Percentiles rank a stretch among this genome's conserved stretches.
Evolutionary conservation across 225 moss, liverwort and hornwort species (phyloP).

Genomic region (Pleurozium schreberi): DNA sequence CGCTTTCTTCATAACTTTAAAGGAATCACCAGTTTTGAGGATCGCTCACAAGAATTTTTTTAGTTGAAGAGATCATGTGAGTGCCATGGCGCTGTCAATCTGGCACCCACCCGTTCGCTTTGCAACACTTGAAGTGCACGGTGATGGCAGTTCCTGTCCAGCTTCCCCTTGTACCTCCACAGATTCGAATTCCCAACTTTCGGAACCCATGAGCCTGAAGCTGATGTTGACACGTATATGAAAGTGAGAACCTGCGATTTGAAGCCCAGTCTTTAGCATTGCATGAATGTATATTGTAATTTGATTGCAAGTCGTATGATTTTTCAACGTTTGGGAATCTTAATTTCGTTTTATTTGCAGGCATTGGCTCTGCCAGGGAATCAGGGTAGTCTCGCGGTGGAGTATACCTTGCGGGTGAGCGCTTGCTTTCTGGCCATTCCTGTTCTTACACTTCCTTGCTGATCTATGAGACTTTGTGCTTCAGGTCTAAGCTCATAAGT

Average conservation of each 20-base stretch:
- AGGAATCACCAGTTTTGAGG: not conserved
- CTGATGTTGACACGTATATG: slow-evolving; percentile 46
- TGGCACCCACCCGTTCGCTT: not conserved
- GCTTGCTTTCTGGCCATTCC: not conserved
- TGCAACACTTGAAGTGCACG: not conserved
- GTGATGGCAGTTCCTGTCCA: not conserved
- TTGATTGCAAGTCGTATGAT: not conserved
- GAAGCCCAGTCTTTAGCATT: not conserved
- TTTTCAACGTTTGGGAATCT: not conserved
- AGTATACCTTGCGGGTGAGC: slow-evolving; percentile 36
- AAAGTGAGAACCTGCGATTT: slow-evolving; percentile 14
- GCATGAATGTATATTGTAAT: not conserved
- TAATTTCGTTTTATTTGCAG: not conserved
- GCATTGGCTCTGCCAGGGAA: slow-evolving; percentile 27
- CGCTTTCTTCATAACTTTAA: not conserved
- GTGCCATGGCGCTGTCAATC: not conserved
- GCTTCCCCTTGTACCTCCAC: not conserved
- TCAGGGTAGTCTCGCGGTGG: slow-evolving; percentile 25
- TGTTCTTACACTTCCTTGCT: not conserved
- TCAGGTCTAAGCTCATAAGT: not conserved
- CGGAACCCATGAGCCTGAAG: not conserved
- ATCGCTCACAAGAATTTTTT: not conserved
- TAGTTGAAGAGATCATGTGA: not conserved
- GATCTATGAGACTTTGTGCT: not conserved
- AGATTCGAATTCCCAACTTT: too few relatives aligned